A percentile compares a stretch with the other conserved stretches of the same genome.
These are phyloP conservation scores for Diversispora epigaea DNA, from an alignment of 192 early-diverging fungal species.

Conservation along the genomic window DNA sequence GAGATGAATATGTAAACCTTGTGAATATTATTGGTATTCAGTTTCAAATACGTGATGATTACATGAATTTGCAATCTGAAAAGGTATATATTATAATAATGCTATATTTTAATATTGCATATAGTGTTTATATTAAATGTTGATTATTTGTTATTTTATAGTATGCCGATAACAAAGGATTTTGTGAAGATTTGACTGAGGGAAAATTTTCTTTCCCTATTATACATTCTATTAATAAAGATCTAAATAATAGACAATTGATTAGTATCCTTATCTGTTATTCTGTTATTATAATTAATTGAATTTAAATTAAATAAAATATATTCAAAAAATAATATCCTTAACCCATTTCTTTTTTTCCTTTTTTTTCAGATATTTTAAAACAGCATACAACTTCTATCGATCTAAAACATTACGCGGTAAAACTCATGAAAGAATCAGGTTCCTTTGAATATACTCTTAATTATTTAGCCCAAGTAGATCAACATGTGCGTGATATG, in stretches of 20 bases:
- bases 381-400: slow-evolving; percentile 78
- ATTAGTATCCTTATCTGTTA: slow-evolving; percentile 54
- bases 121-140: neutral
- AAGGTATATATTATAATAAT: slow-evolving; percentile 58
- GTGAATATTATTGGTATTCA: slow-evolving; percentile 90
- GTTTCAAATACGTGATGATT: slow-evolving; percentile 98
- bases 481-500: slow-evolving; percentile 60
- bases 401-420: slow-evolving; percentile 85
- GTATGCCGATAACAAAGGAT: slow-evolving; percentile 95
- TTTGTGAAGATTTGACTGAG: slow-evolving; percentile 97
- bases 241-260: slow-evolving; percentile 64
- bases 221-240: slow-evolving; percentile 77
- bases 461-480: slow-evolving; percentile 61
- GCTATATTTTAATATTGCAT: slow-evolving; percentile 9
- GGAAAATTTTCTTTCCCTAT: slow-evolving; percentile 98
- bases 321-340: neutral
- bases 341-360: neutral
- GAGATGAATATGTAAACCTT: slow-evolving; percentile 67
- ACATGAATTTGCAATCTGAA: slow-evolving; percentile 86
- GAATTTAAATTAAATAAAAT: neutral
- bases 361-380: slow-evolving; percentile 62
- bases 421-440: slow-evolving; percentile 76
- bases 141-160: slow-evolving; percentile 35
- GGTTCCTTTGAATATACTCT: slow-evolving; percentile 80
- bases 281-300: neutral